These are phyloP conservation scores for Carex kokanica DNA, from an alignment of 176 grass and related monocot genomes.

Conservation along the genomic window DNA sequence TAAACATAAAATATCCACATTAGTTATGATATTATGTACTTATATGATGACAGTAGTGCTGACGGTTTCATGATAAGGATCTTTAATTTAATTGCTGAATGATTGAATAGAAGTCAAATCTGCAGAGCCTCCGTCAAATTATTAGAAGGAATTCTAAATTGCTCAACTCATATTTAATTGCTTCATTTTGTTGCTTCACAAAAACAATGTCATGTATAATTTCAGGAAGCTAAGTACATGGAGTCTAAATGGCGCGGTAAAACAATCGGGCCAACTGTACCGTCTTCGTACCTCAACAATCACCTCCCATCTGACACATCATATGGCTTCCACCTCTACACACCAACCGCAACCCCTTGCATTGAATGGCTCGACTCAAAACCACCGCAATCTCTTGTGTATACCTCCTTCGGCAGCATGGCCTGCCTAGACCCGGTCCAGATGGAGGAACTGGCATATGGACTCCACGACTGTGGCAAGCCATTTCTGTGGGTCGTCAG, in stretches of 20 bases:
- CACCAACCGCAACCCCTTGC: conserved; percentile 40
- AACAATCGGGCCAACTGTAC: conserved; percentile 76
- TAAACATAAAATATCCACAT: background rate
- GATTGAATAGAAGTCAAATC: background rate
- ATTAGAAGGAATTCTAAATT: background rate
- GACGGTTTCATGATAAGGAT: background rate
- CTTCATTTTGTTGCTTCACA: background rate
- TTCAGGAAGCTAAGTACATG: conserved; percentile 72
- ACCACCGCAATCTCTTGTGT: conserved; percentile 50
- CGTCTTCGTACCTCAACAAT: conserved; percentile 43
- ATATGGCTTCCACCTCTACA: conserved; percentile 71
- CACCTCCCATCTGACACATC: conserved; percentile 38
- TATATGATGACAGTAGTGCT: background rate
- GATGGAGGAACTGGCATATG: conserved; percentile 47
- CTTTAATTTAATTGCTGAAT: too few species aligned
- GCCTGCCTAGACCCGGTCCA: conserved; percentile 29
- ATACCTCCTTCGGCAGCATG: conserved; percentile 75
- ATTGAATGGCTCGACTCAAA: conserved; percentile 43
- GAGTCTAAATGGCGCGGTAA: conserved; percentile 46
- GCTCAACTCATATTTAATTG: background rate
- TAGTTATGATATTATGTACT: background rate
- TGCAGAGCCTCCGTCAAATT: background rate
- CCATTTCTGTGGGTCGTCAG: conserved; percentile 72
- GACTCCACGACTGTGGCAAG: conserved; percentile 36
- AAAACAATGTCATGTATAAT: background rate